phyloP scores from a whole-genome alignment of 352 stramenopile species.

The Plasmopara halstedii region DNA sequence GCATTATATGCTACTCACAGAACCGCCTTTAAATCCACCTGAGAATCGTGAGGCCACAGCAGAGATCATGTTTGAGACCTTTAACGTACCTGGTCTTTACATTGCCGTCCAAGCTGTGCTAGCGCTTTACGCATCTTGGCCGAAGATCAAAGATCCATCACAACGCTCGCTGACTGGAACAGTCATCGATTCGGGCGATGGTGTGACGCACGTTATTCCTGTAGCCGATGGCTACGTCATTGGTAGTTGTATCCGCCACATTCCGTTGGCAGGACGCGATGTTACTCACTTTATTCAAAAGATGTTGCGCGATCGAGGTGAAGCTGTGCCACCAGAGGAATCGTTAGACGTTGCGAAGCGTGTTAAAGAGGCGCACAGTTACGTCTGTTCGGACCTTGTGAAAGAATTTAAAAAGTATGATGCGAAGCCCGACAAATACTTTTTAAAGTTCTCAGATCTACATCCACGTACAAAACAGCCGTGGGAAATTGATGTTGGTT shows the following conservation, averaged over 20 bases:
- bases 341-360: conserved; percentile 86
- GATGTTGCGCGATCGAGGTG: conserved; percentile 88
- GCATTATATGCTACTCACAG: conserved; percentile 89
- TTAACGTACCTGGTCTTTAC: conserved; percentile 92
- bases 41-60: conserved; percentile 94
- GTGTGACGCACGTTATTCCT: conserved; percentile 92
- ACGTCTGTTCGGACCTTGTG: conserved; percentile 91
- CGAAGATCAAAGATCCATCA: conserved; percentile 78
- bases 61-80: conserved; percentile 97
- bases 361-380: conserved; percentile 94
- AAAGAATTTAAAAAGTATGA: conserved; percentile 97
- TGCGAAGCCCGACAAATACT: conserved; percentile 87
- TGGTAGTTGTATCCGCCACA: conserved; percentile 91
- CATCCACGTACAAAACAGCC: conserved; percentile 72
- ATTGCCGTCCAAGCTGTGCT: conserved; percentile 94
- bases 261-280: conserved; percentile 90
- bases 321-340: conserved; percentile 88
- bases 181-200: conserved; percentile 92
- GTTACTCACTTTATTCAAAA: conserved; percentile 95
- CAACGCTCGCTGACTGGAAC: conserved; percentile 90
- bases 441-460: conserved; percentile 82
- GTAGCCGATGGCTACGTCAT: conserved; percentile 95
- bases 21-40: conserved; percentile 90
- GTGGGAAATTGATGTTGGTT: conserved; percentile 89
- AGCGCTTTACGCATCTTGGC: conserved; percentile 91